Evolutionary conservation across 106 monocot species (phyloP).

Genomic region (Acorus gramineus): DNA sequence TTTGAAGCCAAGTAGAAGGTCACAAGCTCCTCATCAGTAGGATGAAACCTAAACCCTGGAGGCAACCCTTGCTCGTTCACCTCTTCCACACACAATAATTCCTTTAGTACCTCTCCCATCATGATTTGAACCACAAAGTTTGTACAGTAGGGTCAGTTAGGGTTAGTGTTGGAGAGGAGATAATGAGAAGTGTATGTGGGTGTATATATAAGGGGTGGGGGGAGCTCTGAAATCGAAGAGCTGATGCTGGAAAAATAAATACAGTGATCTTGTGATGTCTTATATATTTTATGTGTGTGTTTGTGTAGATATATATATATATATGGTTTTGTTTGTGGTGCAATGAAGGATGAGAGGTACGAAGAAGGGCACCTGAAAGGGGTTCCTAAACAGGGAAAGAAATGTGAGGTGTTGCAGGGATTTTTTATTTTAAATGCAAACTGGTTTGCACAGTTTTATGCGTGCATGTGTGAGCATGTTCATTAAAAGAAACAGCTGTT

Average conservation of each 20-base stretch:
- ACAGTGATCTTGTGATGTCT: not conserved
- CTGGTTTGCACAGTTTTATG: slow-evolving; percentile 14
- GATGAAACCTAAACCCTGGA: slow-evolving; percentile 82
- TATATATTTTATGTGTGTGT: not conserved
- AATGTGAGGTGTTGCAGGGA: not conserved
- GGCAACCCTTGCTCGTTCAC: slow-evolving; percentile 48
- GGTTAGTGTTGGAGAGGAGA: not conserved
- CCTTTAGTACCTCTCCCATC: slow-evolving; percentile 34
- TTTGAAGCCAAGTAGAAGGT: slow-evolving; percentile 87
- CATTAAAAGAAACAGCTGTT: too few relatives aligned
- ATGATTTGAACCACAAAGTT: not conserved
- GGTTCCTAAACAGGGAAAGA: slow-evolving; percentile 10
- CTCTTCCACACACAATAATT: slow-evolving; percentile 32
- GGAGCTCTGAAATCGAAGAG: slow-evolving; percentile 13
- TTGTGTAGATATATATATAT: not conserved
- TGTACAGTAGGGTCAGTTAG: not conserved
- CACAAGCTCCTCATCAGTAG: slow-evolving; percentile 81
- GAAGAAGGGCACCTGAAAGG: slow-evolving; percentile 12
- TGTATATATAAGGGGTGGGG: slow-evolving; percentile 7
- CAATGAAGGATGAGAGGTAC: slow-evolving; percentile 3
- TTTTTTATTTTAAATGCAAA: slow-evolving; percentile 10
- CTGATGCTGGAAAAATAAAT: not conserved
- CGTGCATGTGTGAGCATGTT: slow-evolving; percentile 20
- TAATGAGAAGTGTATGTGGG: not conserved
- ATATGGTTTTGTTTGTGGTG: not conserved